Conservation (phyloP, 2,329 filamentous ascomycete species). For the Ceratocystis harringtonii region DNA sequence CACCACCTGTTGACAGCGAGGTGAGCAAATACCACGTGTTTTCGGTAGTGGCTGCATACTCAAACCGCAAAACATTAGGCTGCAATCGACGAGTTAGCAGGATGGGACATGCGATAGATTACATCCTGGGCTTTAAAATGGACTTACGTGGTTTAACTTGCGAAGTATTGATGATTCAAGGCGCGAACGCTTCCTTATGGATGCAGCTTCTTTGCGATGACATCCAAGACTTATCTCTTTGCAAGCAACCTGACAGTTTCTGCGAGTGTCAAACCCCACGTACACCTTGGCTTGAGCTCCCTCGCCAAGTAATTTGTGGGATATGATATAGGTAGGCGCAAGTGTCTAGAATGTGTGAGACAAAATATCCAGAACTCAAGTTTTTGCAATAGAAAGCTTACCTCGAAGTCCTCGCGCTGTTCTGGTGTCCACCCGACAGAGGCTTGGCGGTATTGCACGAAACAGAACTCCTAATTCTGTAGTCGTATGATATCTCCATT, state of each 20-base stretch:
- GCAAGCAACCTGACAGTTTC: conserved; percentile 49
- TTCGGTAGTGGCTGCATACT: not conserved
- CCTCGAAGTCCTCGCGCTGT: conserved; percentile 3
- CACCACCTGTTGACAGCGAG: conserved; percentile 40
- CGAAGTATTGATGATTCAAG: conserved; percentile 31
- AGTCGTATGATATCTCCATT: conserved; percentile 36
- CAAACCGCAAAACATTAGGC: conserved; percentile 14
- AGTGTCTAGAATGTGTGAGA: conserved; percentile 22
- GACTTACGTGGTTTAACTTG: conserved; percentile 38
- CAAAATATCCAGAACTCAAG: not conserved
- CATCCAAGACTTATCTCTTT: conserved; percentile 28
- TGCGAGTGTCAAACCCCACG: conserved; percentile 32
- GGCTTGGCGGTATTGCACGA: conserved; percentile 21
- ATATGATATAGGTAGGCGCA: conserved; percentile 24
- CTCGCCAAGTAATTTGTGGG: conserved; percentile 26
- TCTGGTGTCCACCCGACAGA: not conserved
- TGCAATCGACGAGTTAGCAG: not conserved
- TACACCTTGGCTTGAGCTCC: conserved; percentile 28
- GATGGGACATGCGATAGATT: not conserved
- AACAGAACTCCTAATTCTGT: conserved; percentile 26
- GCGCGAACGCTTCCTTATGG: conserved; percentile 30
- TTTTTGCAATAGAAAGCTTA: not conserved
- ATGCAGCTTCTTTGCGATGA: conserved; percentile 20
- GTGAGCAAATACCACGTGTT: conserved; percentile 35
- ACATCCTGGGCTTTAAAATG: not conserved